Evolutionary conservation across 2,329 filamentous ascomycete species (phyloP), one percentile per base, ranked within the genome.

Genomic region (Purpureocillium takamizusanense): DNA sequence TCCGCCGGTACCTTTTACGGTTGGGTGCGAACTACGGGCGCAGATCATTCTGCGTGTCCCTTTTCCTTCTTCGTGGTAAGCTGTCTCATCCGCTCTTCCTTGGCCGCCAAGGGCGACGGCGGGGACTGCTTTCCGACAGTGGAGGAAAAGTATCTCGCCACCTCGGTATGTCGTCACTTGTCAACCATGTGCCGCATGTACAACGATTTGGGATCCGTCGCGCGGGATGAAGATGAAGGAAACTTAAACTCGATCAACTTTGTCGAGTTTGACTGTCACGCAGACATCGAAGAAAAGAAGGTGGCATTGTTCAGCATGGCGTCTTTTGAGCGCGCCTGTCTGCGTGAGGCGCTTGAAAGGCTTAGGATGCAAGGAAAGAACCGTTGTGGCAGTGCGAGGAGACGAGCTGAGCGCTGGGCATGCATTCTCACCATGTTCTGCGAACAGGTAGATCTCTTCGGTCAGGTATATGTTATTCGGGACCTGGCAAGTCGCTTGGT

Each of bases 201-300:
- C 36, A 50, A 50, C 38, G 46, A 50, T 35, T 38, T 31, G 3
- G 43, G 43, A 7, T 50, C 47, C 11, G 28, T 36, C 6, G 18
- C n/a, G n/a, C 37, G 45, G 9, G 45, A 50, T 31, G 14, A 13
- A 7, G 29, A 34, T n/a, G 45, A 48, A 31, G 33, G 39, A n/a
- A 50, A 50, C 33, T 32, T 50, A 34, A 48, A 48, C 37, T 42
- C 38, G 5, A 27, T 50, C n/a, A 32, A 48, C 35, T 50, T 50
- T 31, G 34, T 42, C 29, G 47, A 46, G 39, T 50, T 44, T 31
- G 18, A 23, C 13, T 21, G 14, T 12, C 16, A 18, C 33, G n/a
- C 3, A 18, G 33, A 25, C 13, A 12, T 36, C 17, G 27, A 38
- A 15, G 30, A 8, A 14, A 33, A n/a, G 34, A 40, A 42, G 31